phyloP scores from a whole-genome alignment of 2,329 filamentous ascomycete species.

The Leptographium procerum region DNA sequence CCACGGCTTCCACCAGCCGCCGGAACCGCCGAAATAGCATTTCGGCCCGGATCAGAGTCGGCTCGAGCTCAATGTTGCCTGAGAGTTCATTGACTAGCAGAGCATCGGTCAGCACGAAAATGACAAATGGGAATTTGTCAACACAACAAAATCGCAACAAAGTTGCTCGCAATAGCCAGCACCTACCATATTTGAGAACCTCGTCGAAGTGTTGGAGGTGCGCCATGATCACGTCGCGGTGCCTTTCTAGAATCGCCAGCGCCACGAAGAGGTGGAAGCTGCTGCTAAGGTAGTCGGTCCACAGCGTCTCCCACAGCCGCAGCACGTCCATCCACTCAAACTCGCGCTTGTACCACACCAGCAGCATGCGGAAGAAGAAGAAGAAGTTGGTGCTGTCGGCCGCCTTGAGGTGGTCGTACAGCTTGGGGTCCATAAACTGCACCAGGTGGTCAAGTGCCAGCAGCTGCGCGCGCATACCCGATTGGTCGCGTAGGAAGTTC shows the following conservation, averaged over 20 bases:
- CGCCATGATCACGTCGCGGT: slow-evolving; percentile 90
- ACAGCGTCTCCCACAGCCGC: slow-evolving; percentile 81
- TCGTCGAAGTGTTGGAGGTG: slow-evolving; percentile 94
- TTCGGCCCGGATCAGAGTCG: slow-evolving; percentile 79
- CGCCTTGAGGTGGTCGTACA: slow-evolving; percentile 80
- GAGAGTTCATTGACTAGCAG: slow-evolving; percentile 81
- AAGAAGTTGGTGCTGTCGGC: slow-evolving; percentile 98
- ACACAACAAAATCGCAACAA: too few species aligned
- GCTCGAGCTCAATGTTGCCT: slow-evolving; percentile 80
- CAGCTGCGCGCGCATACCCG: slow-evolving; percentile 88
- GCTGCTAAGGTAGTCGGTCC: slow-evolving; percentile 83
- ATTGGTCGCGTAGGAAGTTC: slow-evolving; percentile 92
- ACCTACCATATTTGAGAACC: slow-evolving; percentile 84
- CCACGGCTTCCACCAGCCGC: slow-evolving; percentile 77
- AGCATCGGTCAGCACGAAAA: slow-evolving; percentile 6
- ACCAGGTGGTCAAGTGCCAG: slow-evolving; percentile 87
- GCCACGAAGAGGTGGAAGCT: slow-evolving; percentile 94
- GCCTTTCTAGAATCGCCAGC: slow-evolving; percentile 87
- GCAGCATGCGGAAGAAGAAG: slow-evolving; percentile 98
- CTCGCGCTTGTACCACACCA: slow-evolving; percentile 98
- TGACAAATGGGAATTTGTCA: too few species aligned
- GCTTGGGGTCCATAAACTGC: slow-evolving; percentile 89
- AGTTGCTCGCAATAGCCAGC: not conserved
- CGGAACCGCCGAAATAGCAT: slow-evolving; percentile 80
- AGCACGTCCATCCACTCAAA: slow-evolving; percentile 84